These are phyloP conservation scores for Cryptococcus sp. DNA, from an alignment of 1,284 basidiomycete genomes.

Conservation along the genomic window DNA sequence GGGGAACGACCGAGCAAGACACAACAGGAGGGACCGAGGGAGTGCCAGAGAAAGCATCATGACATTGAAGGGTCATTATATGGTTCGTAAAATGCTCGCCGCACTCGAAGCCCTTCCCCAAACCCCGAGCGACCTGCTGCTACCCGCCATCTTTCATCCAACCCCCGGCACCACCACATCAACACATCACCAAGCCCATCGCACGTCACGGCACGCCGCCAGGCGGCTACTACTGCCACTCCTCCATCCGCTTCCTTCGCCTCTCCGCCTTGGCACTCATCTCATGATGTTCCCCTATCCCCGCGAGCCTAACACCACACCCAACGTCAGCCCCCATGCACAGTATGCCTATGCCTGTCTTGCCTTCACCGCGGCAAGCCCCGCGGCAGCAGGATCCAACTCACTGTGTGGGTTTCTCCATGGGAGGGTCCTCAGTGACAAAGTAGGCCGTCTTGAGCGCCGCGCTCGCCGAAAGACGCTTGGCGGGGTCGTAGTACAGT, in stretches of 20 bases:
- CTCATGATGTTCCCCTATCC: constrained; percentile 48
- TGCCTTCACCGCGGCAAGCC: background rate
- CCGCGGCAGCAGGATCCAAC: too few species aligned
- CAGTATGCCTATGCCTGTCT: too few species aligned
- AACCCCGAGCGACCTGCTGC: too few species aligned
- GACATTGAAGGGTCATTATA: background rate
- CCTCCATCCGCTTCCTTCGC: constrained; percentile 18
- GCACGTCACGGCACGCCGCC: too few species aligned
- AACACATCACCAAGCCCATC: background rate
- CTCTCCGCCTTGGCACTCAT: constrained; percentile 46
- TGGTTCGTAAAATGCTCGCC: background rate
- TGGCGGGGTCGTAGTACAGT: constrained; percentile 75
- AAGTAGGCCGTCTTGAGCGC: constrained; percentile 85
- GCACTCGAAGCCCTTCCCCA: too few species aligned
- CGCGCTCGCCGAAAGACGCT: constrained; percentile 71
- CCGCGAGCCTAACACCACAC: constrained; percentile 22
- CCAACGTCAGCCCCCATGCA: too few species aligned
- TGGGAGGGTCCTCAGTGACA: constrained; percentile 66
- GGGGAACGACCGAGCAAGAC: too few species aligned
- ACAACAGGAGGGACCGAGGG: too few species aligned
- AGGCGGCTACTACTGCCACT: constrained; percentile 3
- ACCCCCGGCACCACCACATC: too few species aligned
- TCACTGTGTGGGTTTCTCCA: constrained; percentile 74
- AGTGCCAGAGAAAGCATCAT: too few species aligned
- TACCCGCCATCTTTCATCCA: too few species aligned